Base-by-base conservation (phyloP, 1,284 basidiomycete genomes). In the Malassezia pachydermatis region DNA sequence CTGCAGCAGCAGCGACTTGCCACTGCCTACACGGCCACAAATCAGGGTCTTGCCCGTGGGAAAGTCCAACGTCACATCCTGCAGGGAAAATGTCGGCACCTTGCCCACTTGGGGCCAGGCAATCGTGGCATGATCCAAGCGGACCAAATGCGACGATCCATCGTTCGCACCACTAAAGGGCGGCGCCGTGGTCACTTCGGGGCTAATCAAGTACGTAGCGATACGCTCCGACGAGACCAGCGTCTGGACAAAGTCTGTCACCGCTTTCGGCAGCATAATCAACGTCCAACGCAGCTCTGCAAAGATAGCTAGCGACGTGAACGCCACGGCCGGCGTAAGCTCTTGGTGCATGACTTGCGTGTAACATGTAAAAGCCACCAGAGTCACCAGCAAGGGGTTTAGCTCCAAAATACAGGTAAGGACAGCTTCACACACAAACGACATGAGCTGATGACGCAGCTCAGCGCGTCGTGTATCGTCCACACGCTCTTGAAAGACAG, bases 151-250 rank as follows among this genome's bases (percentile, higher is more conserved):
- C 13, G 22, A 52, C n/a, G 8, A 42, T n/a, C n/a, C n/a, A n/a
- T n/a, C n/a, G n/a, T n/a, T n/a, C n/a, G n/a, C n/a, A n/a, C n/a
- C n/a, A n/a, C n/a, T n/a, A n/a, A n/a, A n/a, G 37, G 6, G 40
- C 24, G 44, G 50, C 11, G 33, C 17, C 9, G 48, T 6, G 16
- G 41, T 11, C 3, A 86, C 83, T 70, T 90, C 88, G 36, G 86
- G 84, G 70, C 90, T 87, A 5, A 78, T 77, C 9, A 92, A 77
- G 72, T 84, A 92, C 0, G 79, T 80, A 23, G 84, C 77, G 48
- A 92, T 85, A 41, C 88, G 83, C 41, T 85, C 78, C 22, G 90
- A 69, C 0, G 84, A 80, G 3, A 92, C 84, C 19, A 79, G 76
- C 0, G 84, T 78, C 78, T 87, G 70, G 8, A 75, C 53, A 7